Evolutionary conservation across 129 eudicot species (phyloP).

Genomic region (Artemisia annua): DNA sequence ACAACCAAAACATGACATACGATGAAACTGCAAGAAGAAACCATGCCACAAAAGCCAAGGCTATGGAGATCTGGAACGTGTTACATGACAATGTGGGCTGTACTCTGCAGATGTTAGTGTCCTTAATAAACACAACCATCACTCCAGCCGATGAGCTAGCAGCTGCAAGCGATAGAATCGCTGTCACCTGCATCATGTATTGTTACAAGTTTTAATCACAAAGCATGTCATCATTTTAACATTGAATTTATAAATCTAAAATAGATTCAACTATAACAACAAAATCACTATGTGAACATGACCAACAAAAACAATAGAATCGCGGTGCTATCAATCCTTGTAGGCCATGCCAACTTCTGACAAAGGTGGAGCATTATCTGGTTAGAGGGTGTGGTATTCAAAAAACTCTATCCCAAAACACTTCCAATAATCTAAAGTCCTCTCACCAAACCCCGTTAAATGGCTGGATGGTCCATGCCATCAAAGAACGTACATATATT

Average conservation of each 20-base stretch:
- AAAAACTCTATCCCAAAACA: no score
- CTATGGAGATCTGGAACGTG: slow-evolving; percentile 65
- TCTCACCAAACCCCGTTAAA: no score
- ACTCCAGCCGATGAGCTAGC: slow-evolving; percentile 89
- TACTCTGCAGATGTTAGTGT: slow-evolving; percentile 53
- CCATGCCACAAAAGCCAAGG: slow-evolving; percentile 79
- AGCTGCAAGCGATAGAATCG: slow-evolving; percentile 75
- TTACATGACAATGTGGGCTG: slow-evolving; percentile 49
- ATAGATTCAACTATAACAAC: background rate
- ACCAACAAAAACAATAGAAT: background rate
- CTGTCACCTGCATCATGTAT: slow-evolving; percentile 56
- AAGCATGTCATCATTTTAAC: background rate
- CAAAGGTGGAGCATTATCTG: no score
- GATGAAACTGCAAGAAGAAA: slow-evolving; percentile 80
- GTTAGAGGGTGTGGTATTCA: no score
- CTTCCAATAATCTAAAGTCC: no score
- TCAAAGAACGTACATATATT: no score
- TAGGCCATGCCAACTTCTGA: no score
- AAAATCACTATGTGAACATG: background rate
- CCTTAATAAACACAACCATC: slow-evolving; percentile 52
- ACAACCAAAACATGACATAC: slow-evolving; percentile 66
- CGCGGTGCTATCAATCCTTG: no score
- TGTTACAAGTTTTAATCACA: background rate
- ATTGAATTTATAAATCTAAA: background rate
- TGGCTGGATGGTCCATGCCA: no score